Evolutionary conservation across 768 basidiomycete genomes (phyloP), one percentile per base, ranked within the genome.

Genomic region (Goffeauzyma gilvescens): DNA sequence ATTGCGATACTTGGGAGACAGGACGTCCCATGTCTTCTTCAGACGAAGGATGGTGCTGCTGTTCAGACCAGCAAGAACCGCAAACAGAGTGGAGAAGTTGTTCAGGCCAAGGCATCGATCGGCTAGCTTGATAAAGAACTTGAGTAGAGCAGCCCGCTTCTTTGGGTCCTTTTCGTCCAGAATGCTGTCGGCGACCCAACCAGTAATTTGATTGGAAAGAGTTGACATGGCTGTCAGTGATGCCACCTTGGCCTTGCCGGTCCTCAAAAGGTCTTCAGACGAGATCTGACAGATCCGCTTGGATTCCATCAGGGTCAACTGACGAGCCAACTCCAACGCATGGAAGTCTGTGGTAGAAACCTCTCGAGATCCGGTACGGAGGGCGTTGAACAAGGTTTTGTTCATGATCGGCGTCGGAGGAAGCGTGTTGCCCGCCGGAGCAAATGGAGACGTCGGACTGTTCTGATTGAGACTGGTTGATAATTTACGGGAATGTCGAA

Each of bases 231-330:
- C 79, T 59, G 75, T 79, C 33, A 96, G 74, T 68, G 55, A 70
- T 69, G 27, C 69, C 70, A 48, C 75, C 75, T 47, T 51, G 47
- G 78, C 75, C 57, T 81, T 76, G 3, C 80, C 81, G 9, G 75
- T 75, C 64, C 84, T 81, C 47, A 98, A 62, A 34, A 98, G 70
- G 60, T 96, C 93, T 51, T 86, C 82, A 0, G 89, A 75, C 42
- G 72, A 74, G 50, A 96, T 85, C 40, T 75, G 73, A 50, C 81
- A 78, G 60, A 87, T 96, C 33, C 93, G 64, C 45, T 74, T 74
- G 51, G 77, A 81, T 62, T 98, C 93, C 79, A 89, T 81, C 51
- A 89, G 73, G 14, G 90, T 93, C 52, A 96, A 60, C 65, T 98
- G 93, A 37, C 93, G 72, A 6, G 86, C 86, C 32, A 96, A 70